phyloP scores from a whole-genome alignment of 305 asterid genomes.

The Fraxinus ornus region DNA sequence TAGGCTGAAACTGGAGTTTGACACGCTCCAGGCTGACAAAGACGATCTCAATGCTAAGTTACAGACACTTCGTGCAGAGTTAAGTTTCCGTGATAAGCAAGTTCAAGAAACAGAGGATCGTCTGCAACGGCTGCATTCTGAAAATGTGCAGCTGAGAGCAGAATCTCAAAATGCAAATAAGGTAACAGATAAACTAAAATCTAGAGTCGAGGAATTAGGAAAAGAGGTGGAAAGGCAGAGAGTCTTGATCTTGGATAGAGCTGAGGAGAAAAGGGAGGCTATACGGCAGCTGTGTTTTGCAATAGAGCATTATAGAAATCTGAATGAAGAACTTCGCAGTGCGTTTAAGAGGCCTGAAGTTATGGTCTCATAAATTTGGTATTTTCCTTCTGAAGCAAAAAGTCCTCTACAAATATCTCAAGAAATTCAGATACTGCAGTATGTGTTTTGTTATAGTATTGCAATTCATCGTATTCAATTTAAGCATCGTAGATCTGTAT shows the following conservation, averaged over 20 bases:
- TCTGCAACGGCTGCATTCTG: constrained; percentile 34
- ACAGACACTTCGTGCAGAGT: constrained; percentile 37
- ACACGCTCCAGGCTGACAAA: constrained; percentile 49
- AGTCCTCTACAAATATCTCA: not conserved
- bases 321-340: constrained; percentile 51
- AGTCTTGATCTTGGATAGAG: constrained; percentile 45
- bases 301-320: constrained; percentile 63
- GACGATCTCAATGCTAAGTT: constrained; percentile 44
- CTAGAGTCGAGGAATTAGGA: constrained; percentile 47
- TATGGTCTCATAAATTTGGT: constrained; percentile 6
- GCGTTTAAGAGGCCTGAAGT: constrained; percentile 28
- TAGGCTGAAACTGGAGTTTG: constrained; percentile 46
- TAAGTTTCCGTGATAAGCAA: constrained; percentile 32
- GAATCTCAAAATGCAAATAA: constrained; percentile 32
- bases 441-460: not conserved
- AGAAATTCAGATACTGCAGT: not conserved
- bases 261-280: constrained; percentile 83
- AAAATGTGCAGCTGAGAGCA: constrained; percentile 35
- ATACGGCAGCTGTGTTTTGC: constrained; percentile 83
- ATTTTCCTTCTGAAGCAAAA: not conserved
- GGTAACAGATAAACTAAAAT: constrained; percentile 34
- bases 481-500: constrained; percentile 4
- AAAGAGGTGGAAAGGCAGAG: constrained; percentile 55
- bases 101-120: constrained; percentile 37
- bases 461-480: constrained; percentile 1